Base-by-base conservation (phyloP, 768 basidiomycete species). In the Tulasnella sp. region DNA sequence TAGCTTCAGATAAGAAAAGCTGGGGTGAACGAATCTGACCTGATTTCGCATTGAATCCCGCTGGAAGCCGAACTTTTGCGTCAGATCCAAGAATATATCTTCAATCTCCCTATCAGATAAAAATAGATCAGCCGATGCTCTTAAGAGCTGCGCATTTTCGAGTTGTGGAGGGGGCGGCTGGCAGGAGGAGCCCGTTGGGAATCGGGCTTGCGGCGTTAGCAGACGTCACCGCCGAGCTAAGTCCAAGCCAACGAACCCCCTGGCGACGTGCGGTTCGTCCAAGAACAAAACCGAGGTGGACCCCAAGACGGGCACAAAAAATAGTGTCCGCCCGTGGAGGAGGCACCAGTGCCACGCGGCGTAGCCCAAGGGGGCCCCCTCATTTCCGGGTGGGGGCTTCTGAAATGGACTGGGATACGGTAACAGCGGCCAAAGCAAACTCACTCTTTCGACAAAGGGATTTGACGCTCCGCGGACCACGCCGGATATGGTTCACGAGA, bases 61-160 rank as follows among this genome's bases (percentile, higher is more conserved):
- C 82, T 95, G 97, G 79, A 99, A 99, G 74, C 97, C 97, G 81
- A 98, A 99, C 82, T 98, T 99, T 84, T 98, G 95, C 32, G 94
- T 90, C 37, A 99, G 85, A 83, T 98, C 97, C 64, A 98, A 87
- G 79, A 98, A 93, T 64, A 99, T 93, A 78, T 99, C 97, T 80
- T 98, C 96, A 71, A 98, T 98, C 83, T 98, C 97, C 80, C 77
- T 76, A 14, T 32, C 5, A 35, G 29, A 40, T 70, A 41, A 39
- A 16, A 11, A 67, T 42, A 41, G 40, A 40, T 59, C 52, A 59
- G 14, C 14, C 29, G 11, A 59, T 59, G 8, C 32, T 26, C 52
- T 8, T 22, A 5, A 59, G 11, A 26, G 26, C 19, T 59, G 26
- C 52, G 7, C 32, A 59, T 59, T 1, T 29, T 59, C 52, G 52